Evolutionary conservation across 768 basidiomycete genomes (phyloP).

Genomic region (Grammothele lineata): DNA sequence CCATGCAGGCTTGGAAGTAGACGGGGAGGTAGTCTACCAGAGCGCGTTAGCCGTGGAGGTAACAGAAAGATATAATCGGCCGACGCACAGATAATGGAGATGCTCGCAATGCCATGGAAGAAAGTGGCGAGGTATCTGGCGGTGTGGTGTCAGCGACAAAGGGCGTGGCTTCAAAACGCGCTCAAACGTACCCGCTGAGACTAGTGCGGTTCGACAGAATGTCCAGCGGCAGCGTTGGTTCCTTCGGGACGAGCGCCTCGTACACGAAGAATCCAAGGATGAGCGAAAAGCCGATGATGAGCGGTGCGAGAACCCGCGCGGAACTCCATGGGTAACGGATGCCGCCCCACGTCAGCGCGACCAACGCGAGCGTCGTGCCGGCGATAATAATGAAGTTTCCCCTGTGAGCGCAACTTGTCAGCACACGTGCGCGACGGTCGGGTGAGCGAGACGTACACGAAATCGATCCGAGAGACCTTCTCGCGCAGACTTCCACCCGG

Average conservation of each 20-base stretch:
- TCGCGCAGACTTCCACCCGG: conserved; percentile 24
- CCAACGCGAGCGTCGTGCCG: conserved; percentile 27
- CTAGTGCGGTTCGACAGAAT: conserved; percentile 1
- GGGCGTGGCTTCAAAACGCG: too few species aligned
- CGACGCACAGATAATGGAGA: conserved; percentile 7
- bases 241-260: conserved; percentile 2
- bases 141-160: neutral
- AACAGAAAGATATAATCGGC: neutral
- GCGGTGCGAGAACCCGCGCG: conserved; percentile 35
- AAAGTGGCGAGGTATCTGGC: conserved; percentile 5
- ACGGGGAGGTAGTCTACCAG: conserved; percentile 38
- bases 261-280: conserved; percentile 23
- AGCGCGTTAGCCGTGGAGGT: conserved; percentile 11
- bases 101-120: conserved; percentile 6
- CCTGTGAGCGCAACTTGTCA: conserved; percentile 15
- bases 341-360: conserved; percentile 41
- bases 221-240: conserved; percentile 22
- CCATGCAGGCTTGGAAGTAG: conserved; percentile 39
- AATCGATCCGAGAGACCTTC: conserved; percentile 32
- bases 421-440: conserved; percentile 11
- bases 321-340: conserved; percentile 35
- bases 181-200: conserved; percentile 3
- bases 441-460: conserved; percentile 26
- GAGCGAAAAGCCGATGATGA: conserved; percentile 34
- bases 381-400: conserved; percentile 33